Base-by-base conservation (phyloP, 257 asterid genomes). In the Avicennia marina region DNA sequence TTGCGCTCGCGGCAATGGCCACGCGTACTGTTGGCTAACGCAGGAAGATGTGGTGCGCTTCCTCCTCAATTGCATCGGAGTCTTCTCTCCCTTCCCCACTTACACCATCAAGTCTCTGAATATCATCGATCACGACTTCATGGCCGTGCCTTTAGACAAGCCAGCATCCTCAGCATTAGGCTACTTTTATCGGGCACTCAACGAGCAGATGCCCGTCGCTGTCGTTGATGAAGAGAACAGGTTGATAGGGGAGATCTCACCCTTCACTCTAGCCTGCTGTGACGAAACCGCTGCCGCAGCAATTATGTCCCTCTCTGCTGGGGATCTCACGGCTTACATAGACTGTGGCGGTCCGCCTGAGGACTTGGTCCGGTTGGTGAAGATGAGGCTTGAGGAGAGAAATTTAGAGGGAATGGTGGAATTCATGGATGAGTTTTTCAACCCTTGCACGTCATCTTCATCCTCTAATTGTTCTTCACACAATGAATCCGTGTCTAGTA, bases 161-260 rank as follows among this genome's bases (percentile, higher is more conserved):
- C 94, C 91, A 1, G 95, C 93, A 6, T 64, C 76, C 63, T 73
- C 89, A 20, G 87, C 86, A 0, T 53, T 86, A 70, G 51, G 24
- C 42, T 65, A 58, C 13, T 67, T 89, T 1, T 41, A 63, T 4
- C 73, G 77, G 1, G 76, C 95, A 0, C 74, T 74, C 11, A 18
- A 26, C 1, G 85, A 83, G 62, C 94, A 83, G 53, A 72, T 75
- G 6, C 83, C 94, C 0, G 75, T 89, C 12, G 97, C 94, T 0
- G 89, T 89, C 21, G 67, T 89, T 2, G 88, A 86, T 11, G 94
- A 69, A 51, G 71, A 66, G 19, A 63, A 72, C 38, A 52, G 72
- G 25, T 57, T 86, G 74, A 65, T 89, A 1, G 97, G 97, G 0
- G 97, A 89, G 45, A 83, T 89, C 76, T 83, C 94, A 0, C 89